phyloP scores from a whole-genome alignment of 2,329 filamentous ascomycete genomes.

The Cephalotrichum gorgonifer region DNA sequence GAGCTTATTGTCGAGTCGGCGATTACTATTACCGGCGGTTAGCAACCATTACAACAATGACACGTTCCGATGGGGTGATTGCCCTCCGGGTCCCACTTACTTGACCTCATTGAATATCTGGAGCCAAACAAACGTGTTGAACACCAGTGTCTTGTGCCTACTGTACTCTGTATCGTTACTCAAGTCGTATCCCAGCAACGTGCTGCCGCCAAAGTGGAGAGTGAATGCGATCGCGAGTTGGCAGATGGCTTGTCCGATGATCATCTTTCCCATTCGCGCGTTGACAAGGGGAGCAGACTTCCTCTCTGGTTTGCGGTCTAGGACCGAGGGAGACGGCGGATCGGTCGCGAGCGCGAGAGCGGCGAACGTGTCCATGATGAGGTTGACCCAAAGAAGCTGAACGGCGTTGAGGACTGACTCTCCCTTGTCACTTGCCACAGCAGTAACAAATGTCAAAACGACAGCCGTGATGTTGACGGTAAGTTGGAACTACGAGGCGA shows the following conservation, averaged over 20 bases:
- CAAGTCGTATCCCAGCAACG: slow-evolving; percentile 42
- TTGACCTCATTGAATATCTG: slow-evolving; percentile 76
- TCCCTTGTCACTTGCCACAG: slow-evolving; percentile 37
- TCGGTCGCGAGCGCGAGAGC: slow-evolving; percentile 34
- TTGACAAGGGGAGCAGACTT: slow-evolving; percentile 68
- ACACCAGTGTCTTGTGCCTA: slow-evolving; percentile 46
- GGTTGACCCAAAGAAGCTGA: slow-evolving; percentile 52
- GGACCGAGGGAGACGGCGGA: slow-evolving; percentile 19
- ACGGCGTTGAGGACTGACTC: slow-evolving; percentile 48
- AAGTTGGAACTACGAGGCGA: slow-evolving; percentile 37
- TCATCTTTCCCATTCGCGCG: slow-evolving; percentile 59
- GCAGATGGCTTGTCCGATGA: slow-evolving; percentile 49
- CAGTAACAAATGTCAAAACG: slow-evolving; percentile 46
- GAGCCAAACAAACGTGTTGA: slow-evolving; percentile 65
- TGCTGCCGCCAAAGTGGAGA: slow-evolving; percentile 49
- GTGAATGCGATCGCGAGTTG: slow-evolving; percentile 49
- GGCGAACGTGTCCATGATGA: slow-evolving; percentile 55
- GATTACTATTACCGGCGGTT: slow-evolving; percentile 41
- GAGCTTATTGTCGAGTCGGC: slow-evolving; percentile 74
- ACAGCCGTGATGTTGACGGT: slow-evolving; percentile 56
- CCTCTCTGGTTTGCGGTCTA: slow-evolving; percentile 34
- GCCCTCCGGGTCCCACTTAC: background rate
- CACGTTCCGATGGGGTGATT: background rate
- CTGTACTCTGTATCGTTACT: slow-evolving; percentile 11
- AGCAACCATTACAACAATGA: slow-evolving; percentile 16